Conservation (phyloP, 2,329 filamentous ascomycete genomes). For the Aspergillus awamori region DNA sequence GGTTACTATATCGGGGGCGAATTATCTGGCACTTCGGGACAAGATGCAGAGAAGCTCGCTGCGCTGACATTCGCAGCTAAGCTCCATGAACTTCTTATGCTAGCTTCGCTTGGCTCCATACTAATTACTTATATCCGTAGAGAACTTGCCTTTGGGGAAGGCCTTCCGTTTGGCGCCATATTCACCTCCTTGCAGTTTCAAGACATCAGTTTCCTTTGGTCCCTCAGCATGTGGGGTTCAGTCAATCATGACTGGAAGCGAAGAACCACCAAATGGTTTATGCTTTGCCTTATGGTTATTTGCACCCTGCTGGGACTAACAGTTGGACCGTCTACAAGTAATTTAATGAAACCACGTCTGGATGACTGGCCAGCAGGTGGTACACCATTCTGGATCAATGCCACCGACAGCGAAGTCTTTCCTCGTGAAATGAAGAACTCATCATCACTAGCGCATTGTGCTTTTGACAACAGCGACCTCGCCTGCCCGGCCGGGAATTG, state of each 20-base stretch:
- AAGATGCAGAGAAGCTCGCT: background rate
- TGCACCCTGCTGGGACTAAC: background rate
- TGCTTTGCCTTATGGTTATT: background rate
- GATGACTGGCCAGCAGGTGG: background rate
- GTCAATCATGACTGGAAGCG: background rate
- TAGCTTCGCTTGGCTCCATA: background rate
- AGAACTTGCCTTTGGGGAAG: background rate
- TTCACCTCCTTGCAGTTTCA: background rate
- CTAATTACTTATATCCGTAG: background rate
- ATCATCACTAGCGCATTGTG: background rate
- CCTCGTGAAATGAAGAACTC: background rate
- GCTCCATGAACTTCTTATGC: background rate
- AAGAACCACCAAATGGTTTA: background rate
- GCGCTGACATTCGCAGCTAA: background rate
- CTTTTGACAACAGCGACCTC: background rate
- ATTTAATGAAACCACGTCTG: background rate
- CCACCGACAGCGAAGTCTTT: background rate
- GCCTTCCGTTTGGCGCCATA: background rate
- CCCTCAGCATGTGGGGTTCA: background rate
- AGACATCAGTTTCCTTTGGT: background rate
- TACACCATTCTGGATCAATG: background rate
- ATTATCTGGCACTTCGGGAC: background rate
- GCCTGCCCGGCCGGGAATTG: background rate
- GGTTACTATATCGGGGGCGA: background rate
- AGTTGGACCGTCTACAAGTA: background rate